Percentiles rank a stretch among this genome's conserved stretches.
Evolutionary conservation across 768 basidiomycete genomes (phyloP).

Genomic region (Suillus hirtellus): DNA sequence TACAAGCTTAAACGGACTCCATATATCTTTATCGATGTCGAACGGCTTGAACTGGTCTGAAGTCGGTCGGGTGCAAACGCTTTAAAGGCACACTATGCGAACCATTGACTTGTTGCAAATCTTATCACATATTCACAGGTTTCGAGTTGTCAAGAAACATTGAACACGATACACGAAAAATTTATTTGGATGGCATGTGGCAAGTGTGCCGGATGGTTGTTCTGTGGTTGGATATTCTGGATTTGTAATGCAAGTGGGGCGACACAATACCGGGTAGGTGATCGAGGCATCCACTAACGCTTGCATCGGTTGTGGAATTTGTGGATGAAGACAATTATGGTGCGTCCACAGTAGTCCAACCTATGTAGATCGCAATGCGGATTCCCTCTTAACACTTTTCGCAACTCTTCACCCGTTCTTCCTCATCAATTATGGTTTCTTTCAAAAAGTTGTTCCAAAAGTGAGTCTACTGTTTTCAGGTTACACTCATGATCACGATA

Average conservation of each 20-base stretch:
- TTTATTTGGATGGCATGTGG: too few relatives aligned
- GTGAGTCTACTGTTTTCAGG: conserved; percentile 7
- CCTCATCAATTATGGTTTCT: not conserved
- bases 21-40: not conserved
- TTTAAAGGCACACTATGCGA: not conserved
- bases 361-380: not conserved
- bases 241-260: not conserved
- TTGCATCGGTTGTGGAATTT: not conserved
- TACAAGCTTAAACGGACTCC: not conserved
- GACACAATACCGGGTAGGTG: not conserved
- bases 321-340: not conserved
- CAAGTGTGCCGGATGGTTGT: not conserved
- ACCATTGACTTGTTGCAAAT: not conserved
- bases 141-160: not conserved
- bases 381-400: not conserved
- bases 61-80: not conserved
- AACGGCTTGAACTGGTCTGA: too few relatives aligned
- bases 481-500: not conserved
- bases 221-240: not conserved
- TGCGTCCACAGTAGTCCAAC: not conserved
- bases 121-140: not conserved
- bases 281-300: not conserved
- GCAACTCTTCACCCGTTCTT: not conserved
- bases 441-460: conserved; percentile 7
- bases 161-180: not conserved